Conservation (phyloP, 2,329 filamentous ascomycete species). For the Claviceps spartinae region DNA sequence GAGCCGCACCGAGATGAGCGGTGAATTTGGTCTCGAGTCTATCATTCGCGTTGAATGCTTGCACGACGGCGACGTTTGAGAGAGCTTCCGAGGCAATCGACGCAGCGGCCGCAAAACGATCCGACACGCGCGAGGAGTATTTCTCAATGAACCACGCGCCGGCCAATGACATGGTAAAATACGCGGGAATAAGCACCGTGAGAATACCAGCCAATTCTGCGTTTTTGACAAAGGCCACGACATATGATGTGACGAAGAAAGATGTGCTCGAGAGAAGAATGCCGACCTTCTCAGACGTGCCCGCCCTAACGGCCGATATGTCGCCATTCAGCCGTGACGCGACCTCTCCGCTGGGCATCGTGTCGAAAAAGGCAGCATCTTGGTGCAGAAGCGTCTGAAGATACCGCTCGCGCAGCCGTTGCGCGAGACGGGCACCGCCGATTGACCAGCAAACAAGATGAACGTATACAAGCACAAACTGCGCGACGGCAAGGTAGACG, state of each 20-base stretch:
- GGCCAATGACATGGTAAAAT: constrained; percentile 37
- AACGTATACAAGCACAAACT: constrained; percentile 43
- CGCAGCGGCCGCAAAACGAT: constrained; percentile 34
- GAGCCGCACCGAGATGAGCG: constrained; percentile 30
- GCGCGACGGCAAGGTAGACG: constrained; percentile 45
- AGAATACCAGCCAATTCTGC: constrained; percentile 43
- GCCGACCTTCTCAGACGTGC: constrained; percentile 51
- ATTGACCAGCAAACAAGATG: constrained; percentile 47
- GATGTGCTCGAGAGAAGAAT: constrained; percentile 31
- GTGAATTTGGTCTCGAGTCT: constrained; percentile 30
- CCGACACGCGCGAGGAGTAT: constrained; percentile 28
- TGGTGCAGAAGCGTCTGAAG: constrained; percentile 40
- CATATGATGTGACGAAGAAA: constrained; percentile 44
- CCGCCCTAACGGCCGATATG: constrained; percentile 44
- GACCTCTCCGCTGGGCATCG: constrained; percentile 39
- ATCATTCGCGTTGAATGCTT: constrained; percentile 36
- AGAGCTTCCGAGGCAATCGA: constrained; percentile 43
- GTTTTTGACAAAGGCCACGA: constrained; percentile 30
- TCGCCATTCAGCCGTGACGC: constrained; percentile 43
- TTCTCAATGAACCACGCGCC: constrained; percentile 37
- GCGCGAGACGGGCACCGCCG: constrained; percentile 40
- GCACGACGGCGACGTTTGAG: constrained; percentile 26
- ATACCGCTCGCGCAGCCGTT: constrained; percentile 42
- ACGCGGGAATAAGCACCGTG: constrained; percentile 40
- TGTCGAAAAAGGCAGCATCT: constrained; percentile 44